Conservation (phyloP, 129 eudicot genomes). For the Dittrichia graveolens region DNA sequence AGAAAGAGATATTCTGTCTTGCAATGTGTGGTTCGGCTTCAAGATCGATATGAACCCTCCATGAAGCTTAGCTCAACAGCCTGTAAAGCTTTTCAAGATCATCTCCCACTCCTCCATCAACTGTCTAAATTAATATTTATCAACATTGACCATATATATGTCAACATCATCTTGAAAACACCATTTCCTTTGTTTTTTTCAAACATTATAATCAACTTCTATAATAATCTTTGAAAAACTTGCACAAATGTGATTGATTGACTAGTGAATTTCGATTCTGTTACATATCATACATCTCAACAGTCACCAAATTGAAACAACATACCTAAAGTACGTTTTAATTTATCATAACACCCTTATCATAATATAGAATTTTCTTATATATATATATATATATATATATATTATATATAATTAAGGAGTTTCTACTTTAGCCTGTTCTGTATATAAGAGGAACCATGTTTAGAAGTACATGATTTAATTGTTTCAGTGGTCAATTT, state of each 20-base stretch:
- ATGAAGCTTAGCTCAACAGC: conserved; percentile 36
- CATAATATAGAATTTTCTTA: no score
- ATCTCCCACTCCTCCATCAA: conserved; percentile 10
- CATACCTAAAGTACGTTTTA: no score
- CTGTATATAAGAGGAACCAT: no score
- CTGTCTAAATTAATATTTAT: neutral
- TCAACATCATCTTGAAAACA: conserved; percentile 18
- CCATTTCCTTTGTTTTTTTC: neutral
- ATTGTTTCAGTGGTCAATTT: no score
- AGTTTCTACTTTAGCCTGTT: no score
- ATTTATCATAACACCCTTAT: no score
- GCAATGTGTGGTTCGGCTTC: conserved; percentile 21
- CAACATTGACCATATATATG: conserved; percentile 12
- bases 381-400: no score
- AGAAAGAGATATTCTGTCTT: neutral
- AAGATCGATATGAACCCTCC: conserved; percentile 10
- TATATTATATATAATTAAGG: no score
- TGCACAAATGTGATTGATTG: neutral
- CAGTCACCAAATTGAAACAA: no score
- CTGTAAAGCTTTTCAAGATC: conserved; percentile 39
- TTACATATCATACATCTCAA: neutral
- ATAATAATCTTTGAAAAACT: neutral
- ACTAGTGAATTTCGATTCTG: neutral
- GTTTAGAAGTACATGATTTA: no score
- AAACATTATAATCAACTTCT: conserved; percentile 13